Percentiles rank a stretch among this genome's conserved stretches.
Evolutionary conservation across 139 green algal species (phyloP).

Genomic region (Tetraselmis striata): DNA sequence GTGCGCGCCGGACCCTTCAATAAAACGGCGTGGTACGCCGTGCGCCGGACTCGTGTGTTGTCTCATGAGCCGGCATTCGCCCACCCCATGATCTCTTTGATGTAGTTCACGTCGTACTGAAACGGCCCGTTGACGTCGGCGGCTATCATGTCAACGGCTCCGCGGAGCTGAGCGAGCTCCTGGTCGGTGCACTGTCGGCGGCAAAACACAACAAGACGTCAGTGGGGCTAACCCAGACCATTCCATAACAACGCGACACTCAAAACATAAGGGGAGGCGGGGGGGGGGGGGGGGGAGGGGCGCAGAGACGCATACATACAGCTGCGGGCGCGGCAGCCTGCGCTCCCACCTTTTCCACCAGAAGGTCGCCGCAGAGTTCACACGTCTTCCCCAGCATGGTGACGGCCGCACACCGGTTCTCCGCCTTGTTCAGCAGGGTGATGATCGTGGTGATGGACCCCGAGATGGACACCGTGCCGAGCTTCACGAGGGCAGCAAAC

Average conservation of each 20-base stretch:
- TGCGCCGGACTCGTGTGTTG: too few relatives aligned
- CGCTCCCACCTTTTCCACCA: too few relatives aligned
- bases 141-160: slow-evolving; percentile 23
- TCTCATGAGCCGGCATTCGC: too few relatives aligned
- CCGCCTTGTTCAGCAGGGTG: slow-evolving; percentile 44
- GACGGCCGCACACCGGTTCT: slow-evolving; percentile 48
- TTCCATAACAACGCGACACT: background rate
- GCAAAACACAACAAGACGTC: background rate
- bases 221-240: background rate
- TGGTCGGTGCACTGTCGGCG: background rate
- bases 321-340: too few relatives aligned
- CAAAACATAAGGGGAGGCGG: background rate
- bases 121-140: slow-evolving; percentile 31
- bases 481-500: slow-evolving; percentile 44
- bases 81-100: slow-evolving; percentile 43
- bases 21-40: too few relatives aligned
- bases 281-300: too few relatives aligned
- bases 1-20: too few relatives aligned
- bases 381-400: slow-evolving; percentile 71
- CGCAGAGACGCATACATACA: too few relatives aligned
- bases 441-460: slow-evolving; percentile 48
- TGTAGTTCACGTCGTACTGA: slow-evolving; percentile 58
- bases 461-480: slow-evolving; percentile 18
- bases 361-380: slow-evolving; percentile 46
- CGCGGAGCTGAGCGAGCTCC: slow-evolving; percentile 14